Percentiles rank a stretch among this genome's conserved stretches.
Evolutionary conservation across 345 rosid genomes (phyloP).

Genomic region (Hibiscus mutabilis): DNA sequence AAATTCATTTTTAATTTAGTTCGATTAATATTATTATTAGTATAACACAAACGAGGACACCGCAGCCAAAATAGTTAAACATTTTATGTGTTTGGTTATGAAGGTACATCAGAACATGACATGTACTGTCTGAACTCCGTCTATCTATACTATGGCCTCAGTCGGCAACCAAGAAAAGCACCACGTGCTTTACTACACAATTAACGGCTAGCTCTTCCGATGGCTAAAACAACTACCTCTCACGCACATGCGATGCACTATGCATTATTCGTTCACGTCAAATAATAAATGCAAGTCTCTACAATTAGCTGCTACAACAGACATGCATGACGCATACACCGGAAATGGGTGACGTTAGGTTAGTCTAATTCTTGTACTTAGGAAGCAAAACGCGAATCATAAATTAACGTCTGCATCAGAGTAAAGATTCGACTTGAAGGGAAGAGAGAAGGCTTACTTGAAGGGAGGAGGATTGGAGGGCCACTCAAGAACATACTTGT

Average conservation of each 20-base stretch:
- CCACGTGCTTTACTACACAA: background rate
- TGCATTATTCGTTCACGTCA: no score
- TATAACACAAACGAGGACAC: no score
- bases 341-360: background rate
- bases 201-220: background rate
- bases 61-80: no score
- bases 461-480: slow-evolving; percentile 70
- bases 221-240: background rate
- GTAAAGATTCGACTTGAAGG: no score
- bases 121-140: background rate
- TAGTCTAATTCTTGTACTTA: no score
- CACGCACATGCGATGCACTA: no score
- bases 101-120: background rate
- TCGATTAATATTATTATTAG: no score
- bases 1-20: no score
- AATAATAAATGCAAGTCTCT: background rate
- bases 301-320: background rate
- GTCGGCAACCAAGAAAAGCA: background rate
- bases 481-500: slow-evolving; percentile 67
- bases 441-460: slow-evolving; percentile 36
- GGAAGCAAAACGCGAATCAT: no score
- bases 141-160: no score
- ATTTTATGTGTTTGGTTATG: no score
- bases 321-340: background rate
- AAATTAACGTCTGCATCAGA: no score